phyloP scores from a whole-genome alignment of 768 basidiomycete genomes.

The Rhodotorula babjevae region DNA sequence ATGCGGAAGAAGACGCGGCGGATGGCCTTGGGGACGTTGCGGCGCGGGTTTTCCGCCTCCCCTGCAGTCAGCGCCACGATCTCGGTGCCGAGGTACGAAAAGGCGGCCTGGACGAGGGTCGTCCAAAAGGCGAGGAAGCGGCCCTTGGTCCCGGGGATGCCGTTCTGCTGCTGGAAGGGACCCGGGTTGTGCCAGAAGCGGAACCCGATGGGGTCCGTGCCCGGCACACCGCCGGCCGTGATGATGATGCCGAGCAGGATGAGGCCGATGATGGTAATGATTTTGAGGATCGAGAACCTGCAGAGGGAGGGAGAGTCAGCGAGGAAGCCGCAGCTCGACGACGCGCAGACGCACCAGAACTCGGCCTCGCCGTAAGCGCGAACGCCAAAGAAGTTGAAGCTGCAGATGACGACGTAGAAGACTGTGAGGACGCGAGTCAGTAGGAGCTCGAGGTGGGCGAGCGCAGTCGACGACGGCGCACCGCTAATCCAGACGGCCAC shows the following conservation, averaged over 20 bases:
- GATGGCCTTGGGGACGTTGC: slow-evolving; percentile 61
- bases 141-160: slow-evolving; percentile 54
- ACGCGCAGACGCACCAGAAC: slow-evolving; percentile 42
- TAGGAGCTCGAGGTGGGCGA: accelerated
- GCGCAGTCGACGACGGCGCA: neutral
- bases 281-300: slow-evolving; percentile 33
- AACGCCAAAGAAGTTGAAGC: slow-evolving; percentile 41
- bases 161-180: slow-evolving; percentile 47
- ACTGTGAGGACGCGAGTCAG: neutral
- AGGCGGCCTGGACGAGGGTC: slow-evolving; percentile 41
- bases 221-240: slow-evolving; percentile 48
- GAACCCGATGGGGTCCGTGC: slow-evolving; percentile 45
- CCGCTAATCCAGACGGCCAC: slow-evolving; percentile 30
- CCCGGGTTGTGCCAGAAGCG: slow-evolving; percentile 36
- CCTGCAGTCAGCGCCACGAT: slow-evolving; percentile 51
- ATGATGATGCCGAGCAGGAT: slow-evolving; percentile 48
- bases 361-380: slow-evolving; percentile 43
- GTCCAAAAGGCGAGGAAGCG: slow-evolving; percentile 59
- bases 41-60: slow-evolving; percentile 49
- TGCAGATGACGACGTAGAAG: slow-evolving; percentile 30
- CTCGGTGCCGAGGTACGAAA: slow-evolving; percentile 59
- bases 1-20: slow-evolving; percentile 69
- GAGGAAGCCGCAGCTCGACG: neutral
- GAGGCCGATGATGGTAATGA: slow-evolving; percentile 47
- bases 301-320: neutral